Evolutionary conservation across 805 yeast genomes (phyloP).

Genomic region (Saturnispora halmiae): DNA sequence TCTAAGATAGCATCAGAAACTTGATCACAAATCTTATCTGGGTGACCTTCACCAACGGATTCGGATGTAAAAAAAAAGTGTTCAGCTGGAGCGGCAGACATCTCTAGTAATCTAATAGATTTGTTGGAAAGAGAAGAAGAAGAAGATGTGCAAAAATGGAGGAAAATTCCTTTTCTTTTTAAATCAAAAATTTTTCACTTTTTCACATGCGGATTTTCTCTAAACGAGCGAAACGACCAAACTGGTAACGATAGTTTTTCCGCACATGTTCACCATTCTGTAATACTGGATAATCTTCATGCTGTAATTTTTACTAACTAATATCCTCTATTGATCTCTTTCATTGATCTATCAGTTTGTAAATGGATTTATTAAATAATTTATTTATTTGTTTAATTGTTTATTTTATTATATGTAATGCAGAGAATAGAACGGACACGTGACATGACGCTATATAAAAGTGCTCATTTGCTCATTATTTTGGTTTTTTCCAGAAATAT

Average conservation of each 20-base stretch:
- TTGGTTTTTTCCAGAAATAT: constrained; percentile 62
- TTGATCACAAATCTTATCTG: constrained; percentile 96
- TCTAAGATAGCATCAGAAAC: constrained; percentile 97
- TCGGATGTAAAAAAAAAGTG: constrained; percentile 45
- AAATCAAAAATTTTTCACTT: constrained; percentile 6
- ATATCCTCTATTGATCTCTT: too few relatives aligned
- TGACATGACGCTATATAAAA: background rate
- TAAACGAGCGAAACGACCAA: constrained; percentile 1
- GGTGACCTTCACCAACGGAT: constrained; percentile 93
- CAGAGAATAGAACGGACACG: too few relatives aligned
- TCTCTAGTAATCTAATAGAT: background rate
- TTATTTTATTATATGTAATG: background rate
- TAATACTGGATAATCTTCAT: too few relatives aligned
- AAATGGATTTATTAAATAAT: too few relatives aligned
- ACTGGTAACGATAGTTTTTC: too few relatives aligned
- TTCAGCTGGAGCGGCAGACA: constrained; percentile 18
- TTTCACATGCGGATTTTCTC: background rate
- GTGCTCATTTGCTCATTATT: constrained; percentile 6
- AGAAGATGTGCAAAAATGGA: background rate
- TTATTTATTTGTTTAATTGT: too few relatives aligned
- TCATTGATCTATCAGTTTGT: too few relatives aligned
- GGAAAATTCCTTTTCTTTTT: background rate
- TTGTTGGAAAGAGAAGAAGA: background rate
- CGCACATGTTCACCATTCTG: too few relatives aligned
- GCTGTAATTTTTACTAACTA: too few relatives aligned